phyloP scores from a whole-genome alignment of 176 grass and related monocot species.

The Metroxylon sagu region DNA sequence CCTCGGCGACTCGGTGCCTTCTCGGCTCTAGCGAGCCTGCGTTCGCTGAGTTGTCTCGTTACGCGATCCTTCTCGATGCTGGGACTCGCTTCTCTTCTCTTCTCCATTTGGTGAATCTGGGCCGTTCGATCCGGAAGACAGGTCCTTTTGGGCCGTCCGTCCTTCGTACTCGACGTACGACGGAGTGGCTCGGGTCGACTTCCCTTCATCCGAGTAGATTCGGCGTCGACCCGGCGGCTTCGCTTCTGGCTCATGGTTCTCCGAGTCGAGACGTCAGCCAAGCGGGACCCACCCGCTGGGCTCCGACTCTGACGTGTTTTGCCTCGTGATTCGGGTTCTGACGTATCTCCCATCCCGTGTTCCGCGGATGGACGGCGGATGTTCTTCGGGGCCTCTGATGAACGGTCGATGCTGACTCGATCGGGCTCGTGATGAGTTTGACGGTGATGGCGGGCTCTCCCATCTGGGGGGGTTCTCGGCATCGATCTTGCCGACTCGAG shows the following conservation, averaged over 20 bases:
- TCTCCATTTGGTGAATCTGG: neutral
- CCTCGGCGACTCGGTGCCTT: no score
- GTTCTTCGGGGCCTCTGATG: slow-evolving; percentile 1
- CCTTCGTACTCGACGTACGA: neutral
- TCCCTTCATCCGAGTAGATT: no score
- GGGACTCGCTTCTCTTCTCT: no score
- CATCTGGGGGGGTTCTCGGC: slow-evolving; percentile 1
- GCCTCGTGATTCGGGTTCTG: neutral
- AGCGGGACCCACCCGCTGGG: neutral
- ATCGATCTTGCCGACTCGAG: slow-evolving; percentile 6
- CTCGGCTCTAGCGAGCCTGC: no score
- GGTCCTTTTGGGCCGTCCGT: neutral
- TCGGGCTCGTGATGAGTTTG: neutral
- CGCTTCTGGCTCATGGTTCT: neutral
- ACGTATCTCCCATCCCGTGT: neutral
- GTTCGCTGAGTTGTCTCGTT: no score
- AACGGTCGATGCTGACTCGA: neutral
- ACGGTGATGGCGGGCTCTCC: neutral
- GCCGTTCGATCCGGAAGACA: slow-evolving; percentile 1
- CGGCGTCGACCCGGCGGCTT: no score
- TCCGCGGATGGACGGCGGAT: neutral
- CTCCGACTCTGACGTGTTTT: neutral
- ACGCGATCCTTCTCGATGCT: no score
- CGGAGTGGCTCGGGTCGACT: no score
- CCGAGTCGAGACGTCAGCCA: neutral